Base-by-base conservation (phyloP, 2,329 filamentous ascomycete genomes). In the Talaromyces sp. region DNA sequence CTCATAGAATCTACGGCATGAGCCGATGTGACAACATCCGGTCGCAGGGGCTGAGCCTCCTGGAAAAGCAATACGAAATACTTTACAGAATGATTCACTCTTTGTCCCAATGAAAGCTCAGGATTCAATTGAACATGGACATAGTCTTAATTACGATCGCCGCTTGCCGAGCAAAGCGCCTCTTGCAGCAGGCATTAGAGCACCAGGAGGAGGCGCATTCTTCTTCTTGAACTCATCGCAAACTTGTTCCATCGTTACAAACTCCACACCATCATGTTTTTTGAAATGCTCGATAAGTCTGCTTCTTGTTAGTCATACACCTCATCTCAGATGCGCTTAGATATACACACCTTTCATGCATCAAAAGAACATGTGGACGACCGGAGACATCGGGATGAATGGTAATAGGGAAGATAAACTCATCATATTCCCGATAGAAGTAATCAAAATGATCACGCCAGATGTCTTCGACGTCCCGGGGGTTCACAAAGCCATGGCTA, bases 351-450 rank as follows among this genome's bases (percentile, higher is more conserved):
- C 85, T 78, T 70, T 90, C 86, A 58, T 90, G 85, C 87, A 90
- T 89, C 14, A 90, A 71, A 16, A 90, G 63, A 0, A 84, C 88
- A 69, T 90, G 88, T 1, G 88, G 88, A 16, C 87, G 77, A 0
- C 88, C 88, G 1, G 82, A 86, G 0, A 88, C 86, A 64, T 91
- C 87, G 0, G 88, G 88, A 68, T 91, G 88, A 30, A 90, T 86
- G 0, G 87, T 90, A 67, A 91, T 87, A 0, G 88, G 87, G 62
- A 90, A 90, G 43, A 90, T 82, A 57, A 90, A 90, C 61, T 89
- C 86, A 61, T 91, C 86, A 56, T 89, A 87, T 69, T 90, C 86
- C 36, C 86, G 78, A 66, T 90, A 91, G 63, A 88, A 90, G 69
- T 90, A 86, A 58, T 82, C 78, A 54, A 85, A 84, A 50, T 82